Evolutionary conservation across 768 basidiomycete genomes (phyloP).

Genomic region (Tricholoma matsutake): DNA sequence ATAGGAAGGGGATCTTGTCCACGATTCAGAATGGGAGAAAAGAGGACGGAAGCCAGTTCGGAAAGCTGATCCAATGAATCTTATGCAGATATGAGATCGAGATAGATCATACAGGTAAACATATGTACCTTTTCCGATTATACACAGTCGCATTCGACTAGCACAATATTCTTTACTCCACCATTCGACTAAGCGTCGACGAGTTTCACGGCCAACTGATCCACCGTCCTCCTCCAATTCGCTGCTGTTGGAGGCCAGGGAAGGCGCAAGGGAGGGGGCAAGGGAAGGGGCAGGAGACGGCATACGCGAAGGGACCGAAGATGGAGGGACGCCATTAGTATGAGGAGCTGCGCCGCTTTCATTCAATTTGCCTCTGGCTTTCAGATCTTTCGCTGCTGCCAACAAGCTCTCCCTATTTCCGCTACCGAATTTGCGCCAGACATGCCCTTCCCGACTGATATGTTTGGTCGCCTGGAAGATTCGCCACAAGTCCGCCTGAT

Average conservation of each 20-base stretch:
- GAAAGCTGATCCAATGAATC: conserved; percentile 76
- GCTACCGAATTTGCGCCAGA: conserved; percentile 90
- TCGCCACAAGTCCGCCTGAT: conserved; percentile 88
- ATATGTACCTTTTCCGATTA: conserved; percentile 70
- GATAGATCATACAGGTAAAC: not conserved
- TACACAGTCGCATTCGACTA: conserved; percentile 74
- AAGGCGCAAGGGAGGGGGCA: conserved; percentile 49
- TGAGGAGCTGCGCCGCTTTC: conserved; percentile 24
- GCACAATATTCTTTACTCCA: conserved; percentile 82
- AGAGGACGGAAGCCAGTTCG: conserved; percentile 56
- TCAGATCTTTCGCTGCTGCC: conserved; percentile 54
- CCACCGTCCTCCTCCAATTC: conserved; percentile 76
- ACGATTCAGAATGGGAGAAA: conserved; percentile 71
- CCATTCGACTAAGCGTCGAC: conserved; percentile 80
- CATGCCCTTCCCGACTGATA: conserved; percentile 73
- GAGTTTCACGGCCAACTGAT: conserved; percentile 72
- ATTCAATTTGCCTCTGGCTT: conserved; percentile 44
- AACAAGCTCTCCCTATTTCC: conserved; percentile 77
- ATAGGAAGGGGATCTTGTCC: conserved; percentile 57
- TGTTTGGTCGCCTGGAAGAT: conserved; percentile 93
- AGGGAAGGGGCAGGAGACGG: conserved; percentile 54
- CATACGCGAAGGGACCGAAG: conserved; percentile 34
- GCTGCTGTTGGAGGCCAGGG: conserved; percentile 46
- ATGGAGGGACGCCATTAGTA: conserved; percentile 28
- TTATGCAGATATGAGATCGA: conserved; percentile 3